phyloP scores from a whole-genome alignment of 768 basidiomycete species.

The Tephrocybe rancida region DNA sequence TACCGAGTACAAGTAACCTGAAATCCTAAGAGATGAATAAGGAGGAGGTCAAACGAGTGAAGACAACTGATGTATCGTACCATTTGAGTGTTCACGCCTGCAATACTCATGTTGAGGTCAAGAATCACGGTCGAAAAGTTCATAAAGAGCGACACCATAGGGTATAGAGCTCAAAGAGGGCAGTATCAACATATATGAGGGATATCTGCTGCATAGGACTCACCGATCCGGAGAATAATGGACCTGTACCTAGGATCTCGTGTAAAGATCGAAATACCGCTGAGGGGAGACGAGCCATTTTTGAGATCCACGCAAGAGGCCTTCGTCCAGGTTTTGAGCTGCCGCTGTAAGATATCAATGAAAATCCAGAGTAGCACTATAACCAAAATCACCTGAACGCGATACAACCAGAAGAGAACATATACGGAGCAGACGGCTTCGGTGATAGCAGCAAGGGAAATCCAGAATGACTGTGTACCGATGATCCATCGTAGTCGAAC shows the following conservation, averaged over 20 bases:
- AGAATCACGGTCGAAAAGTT: constrained; percentile 22
- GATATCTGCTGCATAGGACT: background rate
- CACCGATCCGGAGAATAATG: constrained; percentile 18
- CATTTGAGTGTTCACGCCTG: constrained; percentile 14
- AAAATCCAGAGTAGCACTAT: no score
- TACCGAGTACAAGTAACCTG: constrained; percentile 19
- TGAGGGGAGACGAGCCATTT: no score
- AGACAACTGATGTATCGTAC: constrained; percentile 1
- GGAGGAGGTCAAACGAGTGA: no score
- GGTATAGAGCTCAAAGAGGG: constrained; percentile 22
- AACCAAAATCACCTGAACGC: no score
- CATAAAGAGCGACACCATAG: constrained; percentile 22
- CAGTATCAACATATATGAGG: no score
- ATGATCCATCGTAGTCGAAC: constrained; percentile 23
- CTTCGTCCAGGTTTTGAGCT: no score
- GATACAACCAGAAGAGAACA: constrained; percentile 21
- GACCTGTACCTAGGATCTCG: constrained; percentile 10
- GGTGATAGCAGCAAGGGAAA: constrained; percentile 18
- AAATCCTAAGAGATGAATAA: no score
- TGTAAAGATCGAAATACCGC: background rate
- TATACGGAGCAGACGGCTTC: constrained; percentile 20
- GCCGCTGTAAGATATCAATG: no score
- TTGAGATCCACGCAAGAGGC: no score
- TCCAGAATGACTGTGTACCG: constrained; percentile 27
- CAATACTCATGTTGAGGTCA: constrained; percentile 21